phyloP scores from a whole-genome alignment of 2,329 filamentous ascomycete species.

The Stemphylium lycopersici region DNA sequence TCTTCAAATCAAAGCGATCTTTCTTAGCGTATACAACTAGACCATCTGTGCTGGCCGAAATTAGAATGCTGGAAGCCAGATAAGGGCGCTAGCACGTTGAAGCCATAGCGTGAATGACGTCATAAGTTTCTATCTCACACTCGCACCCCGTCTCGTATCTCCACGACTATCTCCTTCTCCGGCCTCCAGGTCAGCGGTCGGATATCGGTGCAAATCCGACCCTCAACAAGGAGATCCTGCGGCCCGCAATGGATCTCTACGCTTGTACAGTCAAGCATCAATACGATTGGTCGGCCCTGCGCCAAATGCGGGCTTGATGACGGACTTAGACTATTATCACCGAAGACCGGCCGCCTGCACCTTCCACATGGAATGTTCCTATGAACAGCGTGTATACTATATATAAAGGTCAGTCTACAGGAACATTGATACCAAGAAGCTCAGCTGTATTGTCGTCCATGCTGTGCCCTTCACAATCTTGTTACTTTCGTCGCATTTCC shows the following conservation, averaged over 20 bases:
- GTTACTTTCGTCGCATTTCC: neutral
- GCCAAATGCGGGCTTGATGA: neutral
- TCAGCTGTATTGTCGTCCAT: no score
- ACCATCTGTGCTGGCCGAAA: no score
- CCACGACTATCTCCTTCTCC: neutral
- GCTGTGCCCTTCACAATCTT: neutral
- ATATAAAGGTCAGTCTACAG: neutral
- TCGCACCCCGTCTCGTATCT: no score
- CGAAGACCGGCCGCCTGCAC: constrained; percentile 2
- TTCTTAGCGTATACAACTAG: no score
- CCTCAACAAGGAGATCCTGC: neutral
- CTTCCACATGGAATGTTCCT: neutral
- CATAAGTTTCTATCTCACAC: no score
- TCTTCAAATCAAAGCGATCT: neutral
- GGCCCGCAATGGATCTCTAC: neutral
- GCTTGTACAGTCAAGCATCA: neutral
- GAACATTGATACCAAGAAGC: no score
- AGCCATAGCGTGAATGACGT: no score
- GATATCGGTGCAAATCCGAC: neutral
- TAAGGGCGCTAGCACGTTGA: no score
- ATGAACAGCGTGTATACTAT: neutral
- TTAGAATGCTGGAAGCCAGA: no score
- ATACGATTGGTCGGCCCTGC: neutral
- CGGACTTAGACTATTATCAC: constrained; percentile 1
- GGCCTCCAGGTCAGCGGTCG: neutral